phyloP scores from a whole-genome alignment of 116 monocot species.

The Posidonia oceanica region DNA sequence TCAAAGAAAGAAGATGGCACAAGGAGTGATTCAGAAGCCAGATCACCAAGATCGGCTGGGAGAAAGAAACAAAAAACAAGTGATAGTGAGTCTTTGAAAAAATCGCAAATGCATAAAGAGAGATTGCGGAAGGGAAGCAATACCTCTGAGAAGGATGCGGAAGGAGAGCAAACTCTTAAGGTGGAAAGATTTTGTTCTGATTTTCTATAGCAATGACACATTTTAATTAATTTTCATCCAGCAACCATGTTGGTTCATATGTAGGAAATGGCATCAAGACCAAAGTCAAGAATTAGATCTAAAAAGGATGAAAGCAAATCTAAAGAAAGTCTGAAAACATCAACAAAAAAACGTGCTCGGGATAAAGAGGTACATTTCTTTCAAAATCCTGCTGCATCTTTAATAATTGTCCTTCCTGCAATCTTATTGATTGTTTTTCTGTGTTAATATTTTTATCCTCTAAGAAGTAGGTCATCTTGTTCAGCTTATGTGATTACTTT shows the following conservation, averaged over 20 bases:
- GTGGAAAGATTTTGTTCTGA: not conserved
- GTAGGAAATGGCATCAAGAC: conserved; percentile 18
- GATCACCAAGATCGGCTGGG: not conserved
- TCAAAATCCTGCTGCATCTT: not conserved
- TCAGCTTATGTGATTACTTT: no score
- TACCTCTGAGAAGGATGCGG: conserved; percentile 3
- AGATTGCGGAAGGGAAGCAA: not conserved
- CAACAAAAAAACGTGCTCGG: conserved; percentile 12
- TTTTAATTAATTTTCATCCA: no score
- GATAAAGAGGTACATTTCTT: conserved; percentile 1
- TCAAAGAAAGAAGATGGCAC: conserved; percentile 2
- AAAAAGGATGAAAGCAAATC: conserved; percentile 10
- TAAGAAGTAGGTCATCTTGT: no score
- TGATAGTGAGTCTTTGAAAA: not conserved
- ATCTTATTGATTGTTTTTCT: not conserved
- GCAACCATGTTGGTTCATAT: not conserved
- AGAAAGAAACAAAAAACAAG: conserved; percentile 1
- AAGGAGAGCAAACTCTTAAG: not conserved
- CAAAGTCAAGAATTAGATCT: conserved; percentile 3
- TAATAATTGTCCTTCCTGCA: not conserved
- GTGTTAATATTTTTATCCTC: no score
- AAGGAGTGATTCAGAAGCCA: not conserved
- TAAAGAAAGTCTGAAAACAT: conserved; percentile 7
- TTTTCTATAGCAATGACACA: no score
- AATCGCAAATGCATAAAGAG: not conserved